Base-by-base conservation (phyloP, 306 rosid genomes). In the Herpetospermum pedunculosum region DNA sequence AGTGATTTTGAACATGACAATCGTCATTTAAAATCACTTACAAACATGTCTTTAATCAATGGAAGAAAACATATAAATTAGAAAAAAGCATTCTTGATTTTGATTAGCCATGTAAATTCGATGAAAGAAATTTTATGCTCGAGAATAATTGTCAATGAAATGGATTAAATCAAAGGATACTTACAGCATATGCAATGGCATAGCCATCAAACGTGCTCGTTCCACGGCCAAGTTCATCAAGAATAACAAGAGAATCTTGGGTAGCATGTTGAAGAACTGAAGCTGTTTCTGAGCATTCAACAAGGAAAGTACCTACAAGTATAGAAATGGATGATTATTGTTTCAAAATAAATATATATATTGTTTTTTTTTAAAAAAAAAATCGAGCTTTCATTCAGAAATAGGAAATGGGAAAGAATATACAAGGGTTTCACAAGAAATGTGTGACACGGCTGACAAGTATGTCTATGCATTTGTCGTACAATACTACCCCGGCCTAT, bases 121-220 rank as follows among this genome's bases (percentile, higher is more conserved):
- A 59, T 2, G 44, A 30, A 38, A 38, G 19, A 37, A 38, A 40
- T 5, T 68, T 2, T 67, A 70, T 28, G 57, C 40, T 44, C 1
- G 60, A 64, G 70, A 70, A 72, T 19, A 30, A 18, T 34, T 9
- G n/a, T 50, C 29, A 16, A 60, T 21, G 12, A 21, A 34, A 26
- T 57, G 57, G 25, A 69, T 3, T 58, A 15, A 69, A 65, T 68
- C 18, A 76, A 62, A 4, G 34, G 63, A 59, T 67, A 30, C 96
- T 89, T 78, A 94, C 98, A 67, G 98, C 88, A 77, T 89, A 94
- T 38, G 98, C 98, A 77, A 94, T 94, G 84, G 98, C 98, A 73
- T 94, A 94, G 75, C 98, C 98, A 75, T 94, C 97, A 77, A 91
- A 94, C 8, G 98, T 89, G 88, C 98, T 89, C 6, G 98, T 94